Conservation (phyloP, 2,329 filamentous ascomycete species). For the Fusarium sp. region DNA sequence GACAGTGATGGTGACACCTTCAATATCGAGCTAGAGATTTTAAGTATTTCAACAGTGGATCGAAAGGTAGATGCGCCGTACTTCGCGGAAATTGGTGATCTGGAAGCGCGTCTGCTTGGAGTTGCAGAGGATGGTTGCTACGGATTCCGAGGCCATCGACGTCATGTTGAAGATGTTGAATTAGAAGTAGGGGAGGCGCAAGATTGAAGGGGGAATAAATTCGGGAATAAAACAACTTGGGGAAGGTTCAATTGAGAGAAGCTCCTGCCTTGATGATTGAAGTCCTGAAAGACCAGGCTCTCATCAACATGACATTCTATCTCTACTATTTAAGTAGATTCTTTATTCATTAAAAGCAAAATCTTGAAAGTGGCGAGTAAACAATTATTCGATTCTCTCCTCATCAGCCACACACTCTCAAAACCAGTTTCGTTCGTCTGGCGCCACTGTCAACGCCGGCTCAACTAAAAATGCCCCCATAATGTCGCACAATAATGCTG, state of each 20-base stretch:
- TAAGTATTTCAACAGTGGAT: too few species aligned
- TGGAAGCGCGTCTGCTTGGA: constrained; percentile 73
- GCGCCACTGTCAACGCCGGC: constrained; percentile 15
- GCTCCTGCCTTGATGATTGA: background rate
- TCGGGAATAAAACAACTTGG: background rate
- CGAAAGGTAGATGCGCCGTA: constrained; percentile 40
- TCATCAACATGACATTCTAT: background rate
- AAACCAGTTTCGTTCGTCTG: background rate
- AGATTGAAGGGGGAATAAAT: background rate
- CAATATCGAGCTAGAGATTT: constrained; percentile 66
- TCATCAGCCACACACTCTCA: background rate
- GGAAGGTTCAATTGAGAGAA: background rate
- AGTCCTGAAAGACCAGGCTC: constrained; percentile 4
- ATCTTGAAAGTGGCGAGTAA: background rate
- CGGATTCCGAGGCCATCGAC: constrained; percentile 59
- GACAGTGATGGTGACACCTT: constrained; percentile 75
- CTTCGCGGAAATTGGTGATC: constrained; percentile 64
- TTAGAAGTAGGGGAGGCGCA: background rate
- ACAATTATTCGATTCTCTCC: background rate
- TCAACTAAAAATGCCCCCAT: constrained; percentile 2
- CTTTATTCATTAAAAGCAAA: background rate
- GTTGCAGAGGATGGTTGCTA: constrained; percentile 65
- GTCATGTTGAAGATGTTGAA: constrained; percentile 49
- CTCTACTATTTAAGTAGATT: background rate
- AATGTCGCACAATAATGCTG: constrained; percentile 3